Evolutionary conservation across 768 basidiomycete genomes (phyloP).

Genomic region (Naganishia vishniacii): DNA sequence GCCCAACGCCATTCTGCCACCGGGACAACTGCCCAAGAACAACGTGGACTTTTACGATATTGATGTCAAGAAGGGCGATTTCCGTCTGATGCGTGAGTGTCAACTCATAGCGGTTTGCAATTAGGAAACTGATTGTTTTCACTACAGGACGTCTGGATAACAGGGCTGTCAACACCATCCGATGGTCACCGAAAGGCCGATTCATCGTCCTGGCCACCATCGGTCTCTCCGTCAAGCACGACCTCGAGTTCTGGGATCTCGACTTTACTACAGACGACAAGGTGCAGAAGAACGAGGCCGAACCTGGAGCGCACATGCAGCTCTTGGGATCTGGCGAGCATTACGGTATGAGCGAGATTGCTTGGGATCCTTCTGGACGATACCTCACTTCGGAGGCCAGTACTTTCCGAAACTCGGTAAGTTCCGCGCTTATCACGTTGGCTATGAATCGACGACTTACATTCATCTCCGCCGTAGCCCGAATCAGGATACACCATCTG

Average conservation of each 20-base stretch:
- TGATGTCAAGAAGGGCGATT: slow-evolving; percentile 85
- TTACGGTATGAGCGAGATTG: slow-evolving; percentile 93
- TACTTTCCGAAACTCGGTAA: slow-evolving; percentile 87
- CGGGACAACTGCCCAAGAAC: slow-evolving; percentile 91
- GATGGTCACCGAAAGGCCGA: slow-evolving; percentile 93
- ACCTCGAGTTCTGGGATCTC: slow-evolving; percentile 97
- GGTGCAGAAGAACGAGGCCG: slow-evolving; percentile 51
- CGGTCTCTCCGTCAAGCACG: slow-evolving; percentile 89
- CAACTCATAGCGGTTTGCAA: not conserved
- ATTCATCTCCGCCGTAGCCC: slow-evolving; percentile 55
- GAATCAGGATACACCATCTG: slow-evolving; percentile 95
- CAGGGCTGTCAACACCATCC: slow-evolving; percentile 85
- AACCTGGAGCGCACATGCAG: slow-evolving; percentile 82
- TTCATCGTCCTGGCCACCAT: slow-evolving; percentile 94
- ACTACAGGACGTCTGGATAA: slow-evolving; percentile 64
- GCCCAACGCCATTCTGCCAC: slow-evolving; percentile 83
- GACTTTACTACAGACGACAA: slow-evolving; percentile 68
- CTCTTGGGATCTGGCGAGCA: slow-evolving; percentile 82
- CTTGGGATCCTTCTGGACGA: slow-evolving; percentile 96
- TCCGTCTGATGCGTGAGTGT: slow-evolving; percentile 72
- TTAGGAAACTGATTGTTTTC: not conserved
- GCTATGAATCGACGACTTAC: not conserved
- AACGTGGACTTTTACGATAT: slow-evolving; percentile 94
- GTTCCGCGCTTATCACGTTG: slow-evolving; percentile 36
- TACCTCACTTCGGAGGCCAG: slow-evolving; percentile 89